These are phyloP conservation scores for Metrosideros polymorpha DNA, from an alignment of 441 rosid genomes.

Conservation along the genomic window DNA sequence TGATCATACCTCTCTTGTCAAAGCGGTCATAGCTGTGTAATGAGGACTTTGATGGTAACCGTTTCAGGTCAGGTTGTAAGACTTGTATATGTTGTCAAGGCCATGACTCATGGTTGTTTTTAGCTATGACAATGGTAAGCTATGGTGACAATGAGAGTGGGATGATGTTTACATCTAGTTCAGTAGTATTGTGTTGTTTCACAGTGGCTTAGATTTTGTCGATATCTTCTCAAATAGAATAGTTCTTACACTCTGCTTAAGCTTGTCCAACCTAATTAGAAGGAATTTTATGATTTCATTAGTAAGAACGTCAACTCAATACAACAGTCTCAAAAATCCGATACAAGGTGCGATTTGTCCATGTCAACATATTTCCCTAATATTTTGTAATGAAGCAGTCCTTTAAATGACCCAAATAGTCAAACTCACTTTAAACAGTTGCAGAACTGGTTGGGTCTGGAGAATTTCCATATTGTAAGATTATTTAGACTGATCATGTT, in stretches of 20 bases:
- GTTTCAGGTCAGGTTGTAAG: background rate
- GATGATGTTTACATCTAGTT: background rate
- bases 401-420: background rate
- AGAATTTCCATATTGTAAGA: background rate
- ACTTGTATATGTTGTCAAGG: background rate
- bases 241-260: background rate
- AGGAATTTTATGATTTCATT: background rate
- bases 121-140: background rate
- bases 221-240: background rate
- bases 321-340: background rate
- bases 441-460: background rate
- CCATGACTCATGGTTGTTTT: background rate
- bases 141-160: background rate
- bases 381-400: background rate
- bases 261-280: background rate
- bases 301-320: background rate
- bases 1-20: background rate
- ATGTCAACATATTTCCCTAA: background rate
- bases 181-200: background rate
- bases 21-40: background rate
- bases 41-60: background rate
- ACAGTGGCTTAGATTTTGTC: background rate
- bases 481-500: background rate
- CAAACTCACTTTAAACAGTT: background rate
- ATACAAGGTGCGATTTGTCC: background rate